These are phyloP conservation scores for Elsinoe perseae DNA, from an alignment of 2,329 filamentous ascomycete genomes.

Conservation along the genomic window DNA sequence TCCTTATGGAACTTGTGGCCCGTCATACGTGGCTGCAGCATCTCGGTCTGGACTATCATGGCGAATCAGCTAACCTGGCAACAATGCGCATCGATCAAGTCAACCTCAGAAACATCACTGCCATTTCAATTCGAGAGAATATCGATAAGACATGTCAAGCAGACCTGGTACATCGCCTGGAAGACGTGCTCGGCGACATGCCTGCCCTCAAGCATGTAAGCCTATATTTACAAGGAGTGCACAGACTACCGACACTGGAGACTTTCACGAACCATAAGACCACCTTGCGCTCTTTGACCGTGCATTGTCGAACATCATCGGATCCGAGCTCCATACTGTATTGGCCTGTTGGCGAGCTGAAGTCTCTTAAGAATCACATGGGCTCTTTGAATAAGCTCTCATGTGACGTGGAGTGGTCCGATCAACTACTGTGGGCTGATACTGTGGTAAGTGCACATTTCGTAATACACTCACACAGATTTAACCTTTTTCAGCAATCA, in stretches of 20 bases:
- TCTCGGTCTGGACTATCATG: not conserved
- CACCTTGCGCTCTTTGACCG: not conserved
- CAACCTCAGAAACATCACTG: not conserved
- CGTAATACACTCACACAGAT: not conserved
- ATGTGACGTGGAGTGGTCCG: not conserved
- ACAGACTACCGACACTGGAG: not conserved
- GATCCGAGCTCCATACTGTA: not conserved
- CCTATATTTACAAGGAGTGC: not conserved
- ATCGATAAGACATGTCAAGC: not conserved
- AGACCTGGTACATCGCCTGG: not conserved
- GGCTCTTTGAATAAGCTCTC: not conserved
- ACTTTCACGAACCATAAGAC: not conserved
- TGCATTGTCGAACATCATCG: not conserved
- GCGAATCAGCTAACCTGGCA: not conserved
- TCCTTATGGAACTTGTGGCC: not conserved
- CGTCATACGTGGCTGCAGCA: not conserved
- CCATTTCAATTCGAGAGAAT: not conserved
- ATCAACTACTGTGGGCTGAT: not conserved
- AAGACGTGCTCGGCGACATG: not conserved
- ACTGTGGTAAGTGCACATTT: not conserved
- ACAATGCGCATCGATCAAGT: not conserved
- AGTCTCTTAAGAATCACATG: not conserved
- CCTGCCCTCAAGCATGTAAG: not conserved
- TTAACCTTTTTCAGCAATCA: not conserved
- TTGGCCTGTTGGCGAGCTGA: not conserved